phyloP scores from a whole-genome alignment of 2,329 filamentous ascomycete species.

The Microdochium nivale region DNA sequence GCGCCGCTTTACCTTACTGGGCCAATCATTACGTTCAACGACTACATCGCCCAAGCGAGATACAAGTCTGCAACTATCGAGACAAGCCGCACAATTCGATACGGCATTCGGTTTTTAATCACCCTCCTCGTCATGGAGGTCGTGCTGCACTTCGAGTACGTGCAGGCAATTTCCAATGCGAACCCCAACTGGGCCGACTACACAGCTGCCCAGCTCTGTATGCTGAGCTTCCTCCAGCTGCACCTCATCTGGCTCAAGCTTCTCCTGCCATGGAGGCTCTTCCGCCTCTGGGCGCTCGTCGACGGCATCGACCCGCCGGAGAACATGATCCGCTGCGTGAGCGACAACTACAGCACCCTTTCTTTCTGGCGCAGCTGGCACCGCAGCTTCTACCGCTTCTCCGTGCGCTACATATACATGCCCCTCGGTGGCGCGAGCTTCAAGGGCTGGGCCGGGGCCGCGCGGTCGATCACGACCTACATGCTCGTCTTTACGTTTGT shows the following conservation, averaged over 20 bases:
- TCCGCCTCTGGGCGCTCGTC: conserved; percentile 88
- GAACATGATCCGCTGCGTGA: conserved; percentile 97
- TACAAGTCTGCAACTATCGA: conserved; percentile 67
- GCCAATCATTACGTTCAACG: conserved; percentile 95
- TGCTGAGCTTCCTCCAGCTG: conserved; percentile 92
- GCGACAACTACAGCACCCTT: conserved; percentile 83
- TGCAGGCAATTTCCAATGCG: conserved; percentile 81
- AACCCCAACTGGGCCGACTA: conserved; percentile 75
- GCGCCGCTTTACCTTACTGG: conserved; percentile 88
- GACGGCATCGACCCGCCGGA: conserved; percentile 93
- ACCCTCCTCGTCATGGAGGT: conserved; percentile 84
- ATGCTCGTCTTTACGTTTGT: conserved; percentile 91
- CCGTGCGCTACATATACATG: conserved; percentile 87
- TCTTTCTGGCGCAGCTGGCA: conserved; percentile 98
- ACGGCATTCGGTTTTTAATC: conserved; percentile 73
- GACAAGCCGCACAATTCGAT: conserved; percentile 62
- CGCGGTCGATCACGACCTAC: conserved; percentile 63
- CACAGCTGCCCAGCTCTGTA: conserved; percentile 75
- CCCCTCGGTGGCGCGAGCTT: conserved; percentile 69
- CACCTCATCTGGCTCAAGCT: conserved; percentile 98
- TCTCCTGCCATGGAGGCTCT: conserved; percentile 94
- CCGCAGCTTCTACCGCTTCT: conserved; percentile 88
- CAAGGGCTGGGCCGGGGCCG: conserved; percentile 33
- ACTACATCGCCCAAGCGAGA: conserved; percentile 83
- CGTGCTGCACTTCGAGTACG: conserved; percentile 85